Conservation (phyloP, 441 rosid genomes). For the Manihot esculenta region DNA sequence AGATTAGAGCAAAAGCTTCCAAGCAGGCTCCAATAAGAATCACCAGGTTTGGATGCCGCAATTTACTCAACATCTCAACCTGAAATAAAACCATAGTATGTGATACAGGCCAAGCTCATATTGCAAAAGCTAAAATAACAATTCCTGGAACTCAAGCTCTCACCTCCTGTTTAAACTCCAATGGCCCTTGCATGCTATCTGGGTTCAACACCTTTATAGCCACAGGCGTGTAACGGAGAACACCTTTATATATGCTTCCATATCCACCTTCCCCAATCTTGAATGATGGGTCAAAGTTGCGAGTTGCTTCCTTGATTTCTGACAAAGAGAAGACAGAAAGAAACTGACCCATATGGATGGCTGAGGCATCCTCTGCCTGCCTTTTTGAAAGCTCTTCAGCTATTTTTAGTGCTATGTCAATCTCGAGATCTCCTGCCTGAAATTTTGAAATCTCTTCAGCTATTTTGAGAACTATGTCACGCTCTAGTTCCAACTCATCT, state of each 20-base stretch:
- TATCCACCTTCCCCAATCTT: constrained; percentile 92
- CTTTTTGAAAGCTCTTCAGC: constrained; percentile 66
- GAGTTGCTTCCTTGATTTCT: constrained; percentile 75
- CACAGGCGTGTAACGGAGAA: constrained; percentile 60
- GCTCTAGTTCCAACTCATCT: constrained; percentile 63
- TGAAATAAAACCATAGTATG: constrained; percentile 33
- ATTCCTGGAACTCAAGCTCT: background rate
- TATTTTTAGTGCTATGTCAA: constrained; percentile 69
- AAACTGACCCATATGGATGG: constrained; percentile 41
- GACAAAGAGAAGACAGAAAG: constrained; percentile 60
- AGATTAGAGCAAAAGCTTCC: constrained; percentile 73
- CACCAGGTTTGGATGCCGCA: constrained; percentile 84
- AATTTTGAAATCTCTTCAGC: constrained; percentile 54
- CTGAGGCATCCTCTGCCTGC: constrained; percentile 49
- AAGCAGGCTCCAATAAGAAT: constrained; percentile 85
- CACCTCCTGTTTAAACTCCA: constrained; percentile 87
- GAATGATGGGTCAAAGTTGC: constrained; percentile 57
- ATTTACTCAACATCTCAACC: constrained; percentile 78
- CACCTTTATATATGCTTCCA: constrained; percentile 75
- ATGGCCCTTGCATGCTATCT: constrained; percentile 69
- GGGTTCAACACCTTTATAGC: constrained; percentile 74
- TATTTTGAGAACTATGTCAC: constrained; percentile 70
- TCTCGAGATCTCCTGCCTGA: constrained; percentile 23
- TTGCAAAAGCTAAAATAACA: background rate
- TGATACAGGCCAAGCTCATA: background rate